Evolutionary conservation across 768 basidiomycete species (phyloP), one percentile per base, ranked within the genome.

Genomic region (Hygrophoropsis aurantiaca): DNA sequence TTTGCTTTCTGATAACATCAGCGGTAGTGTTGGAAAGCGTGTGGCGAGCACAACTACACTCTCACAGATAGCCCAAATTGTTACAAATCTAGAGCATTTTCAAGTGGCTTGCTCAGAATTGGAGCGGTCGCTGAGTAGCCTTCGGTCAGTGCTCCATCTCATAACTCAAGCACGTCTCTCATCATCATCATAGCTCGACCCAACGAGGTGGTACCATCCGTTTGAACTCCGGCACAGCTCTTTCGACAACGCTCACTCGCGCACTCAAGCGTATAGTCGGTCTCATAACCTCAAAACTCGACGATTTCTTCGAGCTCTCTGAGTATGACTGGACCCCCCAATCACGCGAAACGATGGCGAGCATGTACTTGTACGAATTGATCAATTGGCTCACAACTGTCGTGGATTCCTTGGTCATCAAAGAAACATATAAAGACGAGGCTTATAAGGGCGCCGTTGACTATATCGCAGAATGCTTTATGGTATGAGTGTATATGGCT

Each of bases 311-410:
- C 63, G 97, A 92, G 50, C 75, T 95, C 35, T 87, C 94, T 4
- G 91, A 95, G 67, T 97, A 97, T 63, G 85, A 94, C 58, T 98
- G 94, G 94, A 87, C 85, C 27, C 88, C 92, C 8, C 71, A 74
- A 26, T 64, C 72, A 10, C 80, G 81, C 26, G 86, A 90, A 61
- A 75, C 79, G 48, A 82, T 82, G 27, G 92, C 94, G 36, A 94
- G 91, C 78, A 87, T 87, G 79, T 97, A 97, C 67, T 76, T 98
- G 3, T 87, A 92, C 62, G 95, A 97, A 65, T 80, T 98, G 58
- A 81, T 95, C 63, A 94, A 93, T 63, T 99, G 94, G 89, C 77
- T 98, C 43, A 94, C 87, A 32, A 97, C 94, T 2, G 90, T 97
- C 46, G 92, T 99, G 40, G 97, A 98, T 65, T 91, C 82, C 49